Conservation (phyloP, 169 alveolate species). For the Theileria luwenshuni region DNA sequence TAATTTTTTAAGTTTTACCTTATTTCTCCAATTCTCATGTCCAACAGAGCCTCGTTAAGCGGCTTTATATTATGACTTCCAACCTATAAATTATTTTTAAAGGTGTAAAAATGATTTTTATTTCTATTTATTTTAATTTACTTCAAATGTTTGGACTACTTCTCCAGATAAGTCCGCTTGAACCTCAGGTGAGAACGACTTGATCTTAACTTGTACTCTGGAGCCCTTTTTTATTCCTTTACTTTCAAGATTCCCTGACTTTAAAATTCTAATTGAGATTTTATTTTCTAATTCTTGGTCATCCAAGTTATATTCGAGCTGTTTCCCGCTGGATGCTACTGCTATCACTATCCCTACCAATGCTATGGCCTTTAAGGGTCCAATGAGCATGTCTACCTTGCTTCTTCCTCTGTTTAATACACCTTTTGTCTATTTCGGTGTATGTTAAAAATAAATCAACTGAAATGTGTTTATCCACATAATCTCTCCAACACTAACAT, state of each 20-base stretch:
- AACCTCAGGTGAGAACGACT: conserved; percentile 57
- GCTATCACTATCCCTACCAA: not conserved
- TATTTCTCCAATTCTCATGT: conserved; percentile 77
- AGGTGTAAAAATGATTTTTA: not conserved
- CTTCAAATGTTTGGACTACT: conserved; percentile 47
- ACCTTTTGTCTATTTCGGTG: not conserved
- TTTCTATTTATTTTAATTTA: not conserved
- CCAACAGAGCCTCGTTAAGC: conserved; percentile 68
- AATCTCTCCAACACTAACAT: not conserved
- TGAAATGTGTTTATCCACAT: not conserved
- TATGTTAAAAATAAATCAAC: not conserved
- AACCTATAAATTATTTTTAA: conserved; percentile 37
- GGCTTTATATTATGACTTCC: conserved; percentile 74
- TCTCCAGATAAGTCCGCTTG: conserved; percentile 30
- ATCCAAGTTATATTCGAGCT: conserved; percentile 33
- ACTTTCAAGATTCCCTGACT: conserved; percentile 41
- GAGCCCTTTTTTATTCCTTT: conserved; percentile 26
- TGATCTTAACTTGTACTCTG: conserved; percentile 25
- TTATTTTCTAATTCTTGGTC: conserved; percentile 16
- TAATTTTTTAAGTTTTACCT: conserved; percentile 46
- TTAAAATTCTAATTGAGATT: conserved; percentile 37
- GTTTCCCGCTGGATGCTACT: not conserved
- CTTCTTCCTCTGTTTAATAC: not conserved
- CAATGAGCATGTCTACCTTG: not conserved
- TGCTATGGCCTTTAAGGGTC: not conserved